phyloP scores from a whole-genome alignment of 139 green algal species.

The Chlamydomonas applanata region DNA sequence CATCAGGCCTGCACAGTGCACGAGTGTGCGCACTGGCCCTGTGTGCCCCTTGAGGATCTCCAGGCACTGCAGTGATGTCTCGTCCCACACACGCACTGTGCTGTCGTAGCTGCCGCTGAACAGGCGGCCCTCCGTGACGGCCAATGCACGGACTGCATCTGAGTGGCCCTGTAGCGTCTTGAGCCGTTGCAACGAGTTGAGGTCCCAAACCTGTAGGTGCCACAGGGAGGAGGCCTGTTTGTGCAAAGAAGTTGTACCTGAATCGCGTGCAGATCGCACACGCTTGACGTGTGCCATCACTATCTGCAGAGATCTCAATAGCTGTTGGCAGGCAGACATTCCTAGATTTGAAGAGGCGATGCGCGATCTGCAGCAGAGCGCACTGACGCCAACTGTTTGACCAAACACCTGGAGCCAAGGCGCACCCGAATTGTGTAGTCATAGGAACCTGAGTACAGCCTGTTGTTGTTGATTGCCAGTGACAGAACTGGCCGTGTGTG shows the following conservation, averaged over 20 bases:
- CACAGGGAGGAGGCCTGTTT: background rate
- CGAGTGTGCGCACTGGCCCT: constrained; percentile 85
- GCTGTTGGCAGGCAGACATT: no score
- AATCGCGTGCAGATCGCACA: no score
- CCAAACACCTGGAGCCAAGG: background rate
- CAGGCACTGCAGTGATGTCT: constrained; percentile 68
- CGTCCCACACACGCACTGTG: constrained; percentile 82
- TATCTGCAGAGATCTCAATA: no score
- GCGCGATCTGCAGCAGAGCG: no score
- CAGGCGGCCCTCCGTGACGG: constrained; percentile 59
- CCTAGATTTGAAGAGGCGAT: no score
- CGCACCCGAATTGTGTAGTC: constrained; percentile 86
- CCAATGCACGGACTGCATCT: constrained; percentile 85
- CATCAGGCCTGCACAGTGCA: constrained; percentile 65
- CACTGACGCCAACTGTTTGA: no score
- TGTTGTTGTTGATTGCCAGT: constrained; percentile 70
- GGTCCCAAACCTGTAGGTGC: constrained; percentile 69
- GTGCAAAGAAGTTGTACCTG: no score
- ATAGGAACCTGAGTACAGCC: constrained; percentile 86
- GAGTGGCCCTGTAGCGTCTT: constrained; percentile 82
- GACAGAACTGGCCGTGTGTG: constrained; percentile 89
- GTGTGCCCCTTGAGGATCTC: constrained; percentile 76
- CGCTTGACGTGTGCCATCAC: no score
- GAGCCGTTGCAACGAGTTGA: constrained; percentile 67
- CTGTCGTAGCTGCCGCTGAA: constrained; percentile 83